Evolutionary conservation across 1,139 yeast genomes (phyloP), one percentile per base, ranked within the genome.

Genomic region (Suhomyces anneliseae): DNA sequence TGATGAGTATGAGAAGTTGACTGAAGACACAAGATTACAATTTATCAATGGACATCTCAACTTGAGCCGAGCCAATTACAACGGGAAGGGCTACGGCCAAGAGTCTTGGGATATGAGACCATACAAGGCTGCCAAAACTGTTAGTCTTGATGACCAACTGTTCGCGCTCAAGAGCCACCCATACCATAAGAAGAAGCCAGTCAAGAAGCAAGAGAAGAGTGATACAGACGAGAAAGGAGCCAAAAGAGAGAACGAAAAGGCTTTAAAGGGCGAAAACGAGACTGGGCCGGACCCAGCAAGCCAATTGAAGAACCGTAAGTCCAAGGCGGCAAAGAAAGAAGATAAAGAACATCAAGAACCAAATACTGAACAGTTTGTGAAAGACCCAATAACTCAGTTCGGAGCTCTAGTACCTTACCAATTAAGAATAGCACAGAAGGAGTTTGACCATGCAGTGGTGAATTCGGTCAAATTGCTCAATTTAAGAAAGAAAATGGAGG

Each of bases 371-470:
- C 4, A 5, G 32, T n/a, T 9, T 4, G 36, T 38, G 11, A 41
- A 54, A 43, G 74, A 79, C 54, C 83, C 84, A 0, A 61, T 79
- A 9, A 48, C 60, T 36, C 82, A 79, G 66, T 81, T 81, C 62
- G 83, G 83, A 0, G 72, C 72, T 0, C 54, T 81, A 26, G 79
- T 74, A 4, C 82, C 84, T 6, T 56, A 57, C 38, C 74, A 69
- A 41, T 60, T 81, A 26, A 61, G 69, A 35, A 54, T 60, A 39
- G 64, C 82, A 0, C 84, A 81, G 55, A 40, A 36, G 0, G 51
- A 58, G 36, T 81, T 80, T 53, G 52, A 46, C 6, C 39, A 47
- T 2, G 72, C 73, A 1, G 46, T 80, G 15, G 51, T 50, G 2
- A 52, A 53, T 15, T 54, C 69, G 10, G 57, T 78, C 6, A 53